These are phyloP conservation scores for Starmerella vaccinii DNA, from an alignment of 805 yeast genomes.

Conservation along the genomic window DNA sequence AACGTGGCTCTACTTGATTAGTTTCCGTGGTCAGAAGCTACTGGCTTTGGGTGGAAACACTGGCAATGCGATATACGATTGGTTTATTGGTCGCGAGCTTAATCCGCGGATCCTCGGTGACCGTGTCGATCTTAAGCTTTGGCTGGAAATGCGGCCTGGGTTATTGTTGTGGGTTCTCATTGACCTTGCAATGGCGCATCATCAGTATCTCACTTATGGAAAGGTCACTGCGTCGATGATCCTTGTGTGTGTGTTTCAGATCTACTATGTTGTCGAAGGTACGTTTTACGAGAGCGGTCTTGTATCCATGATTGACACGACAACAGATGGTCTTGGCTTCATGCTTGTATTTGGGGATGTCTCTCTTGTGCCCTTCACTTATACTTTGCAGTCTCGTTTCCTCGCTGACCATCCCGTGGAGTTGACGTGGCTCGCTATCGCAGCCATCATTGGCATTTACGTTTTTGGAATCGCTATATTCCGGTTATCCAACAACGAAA, in stretches of 20 bases:
- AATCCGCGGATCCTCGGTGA: slow-evolving; percentile 69
- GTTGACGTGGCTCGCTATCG: slow-evolving; percentile 38
- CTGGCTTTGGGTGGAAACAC: slow-evolving; percentile 83
- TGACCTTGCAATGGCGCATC: slow-evolving; percentile 69
- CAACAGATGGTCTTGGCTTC: slow-evolving; percentile 94
- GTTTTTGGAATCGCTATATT: slow-evolving; percentile 67
- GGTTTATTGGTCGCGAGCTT: slow-evolving; percentile 95
- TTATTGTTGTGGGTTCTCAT: slow-evolving; percentile 74
- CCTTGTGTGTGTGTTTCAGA: slow-evolving; percentile 59
- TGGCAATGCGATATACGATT: slow-evolving; percentile 64
- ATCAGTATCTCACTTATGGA: slow-evolving; percentile 57
- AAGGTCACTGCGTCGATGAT: slow-evolving; percentile 59
- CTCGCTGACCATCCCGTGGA: slow-evolving; percentile 52
- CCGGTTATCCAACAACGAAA: slow-evolving; percentile 74
- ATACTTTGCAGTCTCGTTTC: slow-evolving; percentile 76
- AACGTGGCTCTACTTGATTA: slow-evolving; percentile 50
- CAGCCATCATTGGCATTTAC: slow-evolving; percentile 41
- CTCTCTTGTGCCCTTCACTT: slow-evolving; percentile 85
- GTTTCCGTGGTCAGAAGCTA: slow-evolving; percentile 46
- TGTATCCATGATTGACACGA: slow-evolving; percentile 88
- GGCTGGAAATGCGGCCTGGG: slow-evolving; percentile 92
- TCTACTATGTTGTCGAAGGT: slow-evolving; percentile 81
- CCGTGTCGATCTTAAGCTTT: slow-evolving; percentile 74
- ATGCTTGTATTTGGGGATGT: slow-evolving; percentile 94
- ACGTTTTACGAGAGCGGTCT: slow-evolving; percentile 84